Conservation (phyloP, 2,329 filamentous ascomycete genomes). For the Aspergillus udagawae region DNA sequence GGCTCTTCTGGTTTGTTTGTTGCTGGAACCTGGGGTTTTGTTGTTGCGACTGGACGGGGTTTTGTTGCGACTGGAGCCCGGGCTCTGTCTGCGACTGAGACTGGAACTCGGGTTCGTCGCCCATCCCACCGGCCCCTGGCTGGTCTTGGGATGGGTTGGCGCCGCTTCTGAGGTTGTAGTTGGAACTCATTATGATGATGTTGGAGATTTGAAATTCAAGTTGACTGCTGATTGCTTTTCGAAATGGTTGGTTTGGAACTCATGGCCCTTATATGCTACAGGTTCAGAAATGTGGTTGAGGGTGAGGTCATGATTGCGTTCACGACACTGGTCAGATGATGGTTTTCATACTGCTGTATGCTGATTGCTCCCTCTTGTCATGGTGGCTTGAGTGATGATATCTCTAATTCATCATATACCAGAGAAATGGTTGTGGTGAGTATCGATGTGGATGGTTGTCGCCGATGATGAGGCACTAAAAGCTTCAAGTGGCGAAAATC, state of each 20-base stretch:
- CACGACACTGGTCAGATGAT: not conserved
- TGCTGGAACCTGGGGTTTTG: not conserved
- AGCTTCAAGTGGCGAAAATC: not conserved
- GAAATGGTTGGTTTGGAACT: not conserved
- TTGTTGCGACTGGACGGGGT: not conserved
- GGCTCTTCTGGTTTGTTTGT: not conserved
- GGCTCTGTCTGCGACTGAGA: not conserved
- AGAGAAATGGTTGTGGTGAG: not conserved
- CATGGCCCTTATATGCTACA: not conserved
- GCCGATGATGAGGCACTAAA: not conserved
- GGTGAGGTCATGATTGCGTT: conserved; percentile 9
- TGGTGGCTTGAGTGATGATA: not conserved
- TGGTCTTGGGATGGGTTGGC: conserved; percentile 44
- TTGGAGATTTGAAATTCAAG: not conserved
- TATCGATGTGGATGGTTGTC: not conserved
- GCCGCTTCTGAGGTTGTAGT: conserved; percentile 38
- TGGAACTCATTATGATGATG: conserved; percentile 13
- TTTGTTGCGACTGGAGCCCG: not conserved
- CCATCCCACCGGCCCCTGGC: conserved; percentile 30
- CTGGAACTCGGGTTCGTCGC: not conserved
- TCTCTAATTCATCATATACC: not conserved
- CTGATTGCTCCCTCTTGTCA: not conserved
- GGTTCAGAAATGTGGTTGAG: not conserved
- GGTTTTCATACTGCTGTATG: too few species aligned
- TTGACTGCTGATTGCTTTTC: not conserved